These are phyloP conservation scores for Pseudoperonospora humuli DNA, from an alignment of 352 stramenopile species.

Conservation along the genomic window DNA sequence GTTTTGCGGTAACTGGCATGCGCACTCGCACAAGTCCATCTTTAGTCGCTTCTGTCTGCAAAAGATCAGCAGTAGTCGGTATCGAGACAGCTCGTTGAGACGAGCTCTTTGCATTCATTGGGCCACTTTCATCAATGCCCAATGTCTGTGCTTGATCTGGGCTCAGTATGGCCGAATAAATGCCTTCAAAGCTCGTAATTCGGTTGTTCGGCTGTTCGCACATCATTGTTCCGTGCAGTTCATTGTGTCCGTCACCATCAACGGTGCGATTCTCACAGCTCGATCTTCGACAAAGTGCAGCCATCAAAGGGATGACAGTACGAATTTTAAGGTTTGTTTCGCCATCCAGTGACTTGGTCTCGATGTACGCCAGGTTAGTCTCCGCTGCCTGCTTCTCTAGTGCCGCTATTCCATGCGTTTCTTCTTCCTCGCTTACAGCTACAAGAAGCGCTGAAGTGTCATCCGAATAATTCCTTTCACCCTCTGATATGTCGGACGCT, in stretches of 20 bases:
- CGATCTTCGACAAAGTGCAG: conserved; percentile 19
- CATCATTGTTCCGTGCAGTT: conserved; percentile 49
- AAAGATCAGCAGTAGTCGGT: conserved; percentile 6
- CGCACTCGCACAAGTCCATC: conserved; percentile 33
- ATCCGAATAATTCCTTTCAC: conserved; percentile 1
- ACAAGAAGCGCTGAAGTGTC: background rate
- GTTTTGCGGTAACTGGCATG: conserved; percentile 72
- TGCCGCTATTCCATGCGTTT: background rate
- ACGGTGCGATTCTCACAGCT: conserved; percentile 3
- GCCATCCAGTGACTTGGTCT: conserved; percentile 80
- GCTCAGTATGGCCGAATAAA: conserved; percentile 39
- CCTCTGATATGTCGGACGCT: conserved; percentile 5
- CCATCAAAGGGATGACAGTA: conserved; percentile 51
- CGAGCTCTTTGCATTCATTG: background rate
- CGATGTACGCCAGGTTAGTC: conserved; percentile 65
- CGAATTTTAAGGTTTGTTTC: conserved; percentile 84
- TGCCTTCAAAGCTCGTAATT: conserved; percentile 81
- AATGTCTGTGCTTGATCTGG: conserved; percentile 28
- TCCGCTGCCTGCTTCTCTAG: conserved; percentile 11
- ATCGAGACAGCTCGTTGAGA: background rate
- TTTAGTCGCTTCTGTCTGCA: conserved; percentile 23
- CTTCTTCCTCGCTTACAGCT: background rate
- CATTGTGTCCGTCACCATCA: conserved; percentile 26
- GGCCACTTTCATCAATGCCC: conserved; percentile 18
- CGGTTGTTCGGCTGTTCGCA: conserved; percentile 79